Evolutionary conservation across 2,329 filamentous ascomycete genomes (phyloP).

Genomic region (Zopfia rhizophila): DNA sequence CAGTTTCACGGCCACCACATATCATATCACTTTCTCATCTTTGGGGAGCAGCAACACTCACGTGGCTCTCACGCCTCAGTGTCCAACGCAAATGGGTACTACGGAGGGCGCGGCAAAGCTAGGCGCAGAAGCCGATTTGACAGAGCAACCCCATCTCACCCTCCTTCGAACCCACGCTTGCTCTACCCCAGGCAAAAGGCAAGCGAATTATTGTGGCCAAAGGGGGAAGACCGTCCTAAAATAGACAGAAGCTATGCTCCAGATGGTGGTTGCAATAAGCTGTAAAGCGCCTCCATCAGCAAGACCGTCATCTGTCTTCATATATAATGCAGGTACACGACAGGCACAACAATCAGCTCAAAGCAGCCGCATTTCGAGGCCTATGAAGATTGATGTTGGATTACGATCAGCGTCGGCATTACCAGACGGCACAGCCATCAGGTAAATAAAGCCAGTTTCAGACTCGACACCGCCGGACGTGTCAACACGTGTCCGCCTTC

Average conservation of each 20-base stretch:
- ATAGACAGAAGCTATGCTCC: slow-evolving; percentile 11
- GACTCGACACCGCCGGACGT: slow-evolving; percentile 7
- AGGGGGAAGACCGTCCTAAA: slow-evolving; percentile 6
- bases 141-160: slow-evolving; percentile 4
- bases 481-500: slow-evolving; percentile 24
- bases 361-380: background rate
- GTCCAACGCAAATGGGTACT: too few species aligned
- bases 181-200: background rate
- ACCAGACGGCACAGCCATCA: slow-evolving; percentile 14
- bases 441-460: slow-evolving; percentile 22
- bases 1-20: too few species aligned
- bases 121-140: slow-evolving; percentile 4
- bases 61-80: too few species aligned
- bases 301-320: slow-evolving; percentile 6
- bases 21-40: background rate
- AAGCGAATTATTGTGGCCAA: slow-evolving; percentile 1
- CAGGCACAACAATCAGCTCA: background rate
- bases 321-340: slow-evolving; percentile 15
- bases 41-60: too few species aligned
- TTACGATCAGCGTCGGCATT: slow-evolving; percentile 1
- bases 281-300: slow-evolving; percentile 11
- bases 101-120: slow-evolving; percentile 12
- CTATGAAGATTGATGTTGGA: too few species aligned
- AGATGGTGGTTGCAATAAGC: too few species aligned
- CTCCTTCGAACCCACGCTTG: background rate